These are phyloP conservation scores for Sarcodon aspratus DNA, from an alignment of 768 basidiomycete genomes.

Conservation along the genomic window DNA sequence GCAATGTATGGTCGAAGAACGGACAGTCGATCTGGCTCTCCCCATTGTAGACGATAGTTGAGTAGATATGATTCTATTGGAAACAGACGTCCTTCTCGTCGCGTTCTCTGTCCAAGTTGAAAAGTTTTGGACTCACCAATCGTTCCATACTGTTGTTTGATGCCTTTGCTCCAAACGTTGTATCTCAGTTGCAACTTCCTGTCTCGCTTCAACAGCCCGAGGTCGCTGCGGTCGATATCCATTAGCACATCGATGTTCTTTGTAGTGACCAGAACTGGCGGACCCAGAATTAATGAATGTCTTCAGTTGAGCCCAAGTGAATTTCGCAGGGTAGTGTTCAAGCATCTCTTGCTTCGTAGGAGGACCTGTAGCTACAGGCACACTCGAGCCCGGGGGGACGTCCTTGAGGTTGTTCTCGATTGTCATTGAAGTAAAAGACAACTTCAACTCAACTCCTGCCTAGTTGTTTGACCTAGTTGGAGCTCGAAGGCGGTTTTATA, in stretches of 20 bases:
- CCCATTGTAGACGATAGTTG: slow-evolving; percentile 66
- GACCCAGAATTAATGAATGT: slow-evolving; percentile 74
- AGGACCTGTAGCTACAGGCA: slow-evolving; percentile 27
- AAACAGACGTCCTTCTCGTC: neutral
- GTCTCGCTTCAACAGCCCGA: slow-evolving; percentile 72
- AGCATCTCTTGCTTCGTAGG: slow-evolving; percentile 61
- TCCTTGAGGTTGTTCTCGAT: too few relatives aligned
- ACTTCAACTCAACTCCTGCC: too few relatives aligned
- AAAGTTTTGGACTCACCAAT: slow-evolving; percentile 32
- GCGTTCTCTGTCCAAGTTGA: neutral
- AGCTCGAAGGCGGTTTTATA: too few relatives aligned
- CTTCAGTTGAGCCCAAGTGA: slow-evolving; percentile 68
- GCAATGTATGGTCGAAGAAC: slow-evolving; percentile 34
- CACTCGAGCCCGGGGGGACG: too few relatives aligned
- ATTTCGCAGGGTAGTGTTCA: slow-evolving; percentile 59
- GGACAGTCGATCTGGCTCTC: slow-evolving; percentile 51
- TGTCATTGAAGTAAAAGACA: too few relatives aligned
- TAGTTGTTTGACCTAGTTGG: too few relatives aligned
- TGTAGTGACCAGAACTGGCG: slow-evolving; percentile 2
- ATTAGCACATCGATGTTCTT: neutral
- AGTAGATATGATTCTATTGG: slow-evolving; percentile 58
- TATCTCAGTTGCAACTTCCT: slow-evolving; percentile 59
- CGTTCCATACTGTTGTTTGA: slow-evolving; percentile 52
- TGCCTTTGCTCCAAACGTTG: slow-evolving; percentile 39
- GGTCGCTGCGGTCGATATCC: slow-evolving; percentile 38